Percentiles rank a stretch among this genome's conserved stretches.
phyloP scores from a whole-genome alignment of 163 green algal species.

The Chlamydomonas reinhardtii region DNA sequence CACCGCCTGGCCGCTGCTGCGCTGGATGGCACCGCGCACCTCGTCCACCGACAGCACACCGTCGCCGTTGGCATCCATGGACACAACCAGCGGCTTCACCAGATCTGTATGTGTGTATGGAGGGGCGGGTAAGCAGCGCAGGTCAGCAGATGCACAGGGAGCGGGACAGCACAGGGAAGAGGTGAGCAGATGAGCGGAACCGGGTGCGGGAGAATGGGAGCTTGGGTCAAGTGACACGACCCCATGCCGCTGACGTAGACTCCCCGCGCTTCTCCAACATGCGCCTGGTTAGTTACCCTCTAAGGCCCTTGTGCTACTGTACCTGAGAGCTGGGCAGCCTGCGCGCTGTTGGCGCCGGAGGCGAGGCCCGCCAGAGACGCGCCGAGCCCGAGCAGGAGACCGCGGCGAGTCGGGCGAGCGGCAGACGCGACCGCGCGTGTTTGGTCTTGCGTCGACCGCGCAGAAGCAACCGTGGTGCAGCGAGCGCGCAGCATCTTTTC shows the following conservation, averaged over 20 bases:
- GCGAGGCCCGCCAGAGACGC: not conserved
- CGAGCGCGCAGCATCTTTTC: no score
- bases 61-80: slow-evolving; percentile 39
- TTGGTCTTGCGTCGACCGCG: not conserved
- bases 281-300: no score
- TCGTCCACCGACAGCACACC: slow-evolving; percentile 31
- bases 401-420: not conserved
- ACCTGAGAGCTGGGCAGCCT: not conserved
- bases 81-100: not conserved
- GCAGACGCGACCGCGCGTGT: not conserved
- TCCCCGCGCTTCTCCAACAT: no score
- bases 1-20: slow-evolving; percentile 5
- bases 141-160: no score
- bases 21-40: slow-evolving; percentile 33
- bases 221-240: no score
- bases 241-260: no score
- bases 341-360: not conserved
- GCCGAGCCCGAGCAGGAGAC: slow-evolving; percentile 4
- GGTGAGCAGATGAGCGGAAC: no score
- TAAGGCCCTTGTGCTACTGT: no score
- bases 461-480: no score
- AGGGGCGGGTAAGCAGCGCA: no score
- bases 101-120: slow-evolving; percentile 7
- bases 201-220: no score
- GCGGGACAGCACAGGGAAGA: no score